A percentile compares a stretch with the other conserved stretches of the same genome.
Evolutionary conservation across 2,329 filamentous ascomycete genomes (phyloP).

Genomic region (Beauveria medogensis): DNA sequence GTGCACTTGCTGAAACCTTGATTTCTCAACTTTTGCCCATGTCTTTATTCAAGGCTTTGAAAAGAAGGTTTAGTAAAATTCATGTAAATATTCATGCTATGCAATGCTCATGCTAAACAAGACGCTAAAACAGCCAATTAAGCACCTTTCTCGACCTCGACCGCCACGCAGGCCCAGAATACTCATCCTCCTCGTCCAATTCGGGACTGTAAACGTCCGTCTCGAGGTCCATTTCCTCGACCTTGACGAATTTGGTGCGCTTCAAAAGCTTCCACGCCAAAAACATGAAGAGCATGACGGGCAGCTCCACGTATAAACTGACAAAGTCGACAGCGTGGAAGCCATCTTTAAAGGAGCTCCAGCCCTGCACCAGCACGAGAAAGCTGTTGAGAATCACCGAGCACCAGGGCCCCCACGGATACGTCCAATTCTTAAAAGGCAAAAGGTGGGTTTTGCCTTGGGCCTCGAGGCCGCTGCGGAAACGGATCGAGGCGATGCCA

Average conservation of each 20-base stretch:
- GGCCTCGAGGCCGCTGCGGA: constrained; percentile 46
- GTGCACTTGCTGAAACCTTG: too few relatives aligned
- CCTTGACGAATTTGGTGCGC: constrained; percentile 47
- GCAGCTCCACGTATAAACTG: constrained; percentile 55
- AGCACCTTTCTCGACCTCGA: neutral
- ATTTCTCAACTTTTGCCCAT: too few relatives aligned
- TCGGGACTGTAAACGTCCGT: constrained; percentile 50
- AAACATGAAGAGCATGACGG: constrained; percentile 55
- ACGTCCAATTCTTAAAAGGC: constrained; percentile 60
- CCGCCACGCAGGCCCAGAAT: neutral
- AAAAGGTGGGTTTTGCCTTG: constrained; percentile 54
- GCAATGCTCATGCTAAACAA: neutral
- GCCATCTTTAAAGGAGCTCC: constrained; percentile 50
- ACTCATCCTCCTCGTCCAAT: constrained; percentile 15
- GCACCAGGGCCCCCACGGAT: constrained; percentile 52
- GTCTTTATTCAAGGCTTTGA: too few relatives aligned
- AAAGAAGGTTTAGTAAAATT: too few relatives aligned
- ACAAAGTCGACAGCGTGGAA: constrained; percentile 55
- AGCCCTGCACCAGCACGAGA: constrained; percentile 56
- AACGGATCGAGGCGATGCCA: constrained; percentile 56
- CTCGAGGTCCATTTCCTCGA: constrained; percentile 55
- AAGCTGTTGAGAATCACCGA: constrained; percentile 49
- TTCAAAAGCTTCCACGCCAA: constrained; percentile 64
- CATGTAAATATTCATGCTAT: neutral
- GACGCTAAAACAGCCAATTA: constrained; percentile 6